phyloP scores from a whole-genome alignment of 2,329 filamentous ascomycete species.

The Sporothrix phasma region DNA sequence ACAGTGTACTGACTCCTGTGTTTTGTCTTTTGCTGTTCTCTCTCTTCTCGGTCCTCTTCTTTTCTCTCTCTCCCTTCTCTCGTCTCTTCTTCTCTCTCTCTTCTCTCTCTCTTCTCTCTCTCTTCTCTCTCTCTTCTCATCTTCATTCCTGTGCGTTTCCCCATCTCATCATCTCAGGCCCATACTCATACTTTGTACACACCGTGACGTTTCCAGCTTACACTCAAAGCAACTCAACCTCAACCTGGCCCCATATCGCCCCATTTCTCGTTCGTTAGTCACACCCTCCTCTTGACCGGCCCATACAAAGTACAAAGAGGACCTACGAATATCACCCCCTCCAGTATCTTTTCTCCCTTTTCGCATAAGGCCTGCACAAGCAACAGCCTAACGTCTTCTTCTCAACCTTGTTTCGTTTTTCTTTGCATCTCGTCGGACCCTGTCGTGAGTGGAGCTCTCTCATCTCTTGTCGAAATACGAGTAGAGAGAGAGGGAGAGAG shows the following conservation, averaged over 20 bases:
- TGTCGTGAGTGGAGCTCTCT: too few species aligned
- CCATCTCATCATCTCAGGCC: background rate
- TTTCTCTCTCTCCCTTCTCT: background rate
- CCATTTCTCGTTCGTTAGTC: background rate
- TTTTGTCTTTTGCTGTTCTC: background rate
- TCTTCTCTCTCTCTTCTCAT: background rate
- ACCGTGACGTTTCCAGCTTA: too few species aligned
- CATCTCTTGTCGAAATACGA: too few species aligned
- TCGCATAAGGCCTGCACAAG: background rate
- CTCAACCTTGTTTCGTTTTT: background rate
- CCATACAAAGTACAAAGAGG: background rate
- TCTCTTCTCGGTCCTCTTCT: background rate
- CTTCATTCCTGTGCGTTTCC: background rate
- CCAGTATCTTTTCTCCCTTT: background rate
- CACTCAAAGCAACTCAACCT: conserved; percentile 3
- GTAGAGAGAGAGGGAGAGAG: too few species aligned
- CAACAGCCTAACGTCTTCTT: background rate
- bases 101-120: background rate
- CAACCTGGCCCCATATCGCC: background rate
- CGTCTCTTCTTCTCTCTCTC: background rate
- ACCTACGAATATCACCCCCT: background rate
- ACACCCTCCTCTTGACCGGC: background rate
- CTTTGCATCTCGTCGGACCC: too few species aligned
- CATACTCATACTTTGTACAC: background rate
- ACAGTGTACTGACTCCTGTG: too few species aligned